These are phyloP conservation scores for Phytophthora sp. DNA, from an alignment of 352 stramenopile species.

Conservation along the genomic window DNA sequence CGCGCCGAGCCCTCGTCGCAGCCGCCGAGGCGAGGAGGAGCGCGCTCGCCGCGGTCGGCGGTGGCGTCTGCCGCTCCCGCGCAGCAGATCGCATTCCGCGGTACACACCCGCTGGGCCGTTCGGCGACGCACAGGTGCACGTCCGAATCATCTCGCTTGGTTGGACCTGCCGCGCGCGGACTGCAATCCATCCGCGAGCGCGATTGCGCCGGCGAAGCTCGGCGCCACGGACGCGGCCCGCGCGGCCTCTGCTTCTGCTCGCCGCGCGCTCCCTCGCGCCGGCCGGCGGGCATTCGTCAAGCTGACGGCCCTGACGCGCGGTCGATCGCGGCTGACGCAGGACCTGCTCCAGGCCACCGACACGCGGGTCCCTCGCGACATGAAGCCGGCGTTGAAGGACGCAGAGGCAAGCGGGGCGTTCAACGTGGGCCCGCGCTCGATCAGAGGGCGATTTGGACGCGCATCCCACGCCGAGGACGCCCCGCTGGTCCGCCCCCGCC, in stretches of 20 bases:
- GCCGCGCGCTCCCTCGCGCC: no score
- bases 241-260: no score
- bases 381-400: slow-evolving; percentile 23
- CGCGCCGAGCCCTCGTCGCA: not conserved
- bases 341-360: not conserved
- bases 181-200: no score
- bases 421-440: slow-evolving; percentile 6
- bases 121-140: slow-evolving; percentile 21
- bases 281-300: not conserved
- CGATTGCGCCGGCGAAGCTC: no score
- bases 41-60: no score
- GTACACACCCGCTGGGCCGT: not conserved
- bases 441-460: not conserved
- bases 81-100: slow-evolving; percentile 19
- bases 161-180: no score
- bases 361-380: slow-evolving; percentile 31
- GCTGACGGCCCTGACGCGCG: not conserved
- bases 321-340: not conserved
- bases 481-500: slow-evolving; percentile 9
- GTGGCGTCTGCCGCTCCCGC: no score
- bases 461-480: slow-evolving; percentile 18
- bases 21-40: no score
- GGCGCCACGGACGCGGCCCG: no score
- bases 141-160: slow-evolving; percentile 15
- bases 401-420: slow-evolving; percentile 11